Percentiles rank a stretch among this genome's conserved stretches.
These are phyloP conservation scores for Vanrija humicola DNA, from an alignment of 1,284 basidiomycete genomes.

Conservation along the genomic window DNA sequence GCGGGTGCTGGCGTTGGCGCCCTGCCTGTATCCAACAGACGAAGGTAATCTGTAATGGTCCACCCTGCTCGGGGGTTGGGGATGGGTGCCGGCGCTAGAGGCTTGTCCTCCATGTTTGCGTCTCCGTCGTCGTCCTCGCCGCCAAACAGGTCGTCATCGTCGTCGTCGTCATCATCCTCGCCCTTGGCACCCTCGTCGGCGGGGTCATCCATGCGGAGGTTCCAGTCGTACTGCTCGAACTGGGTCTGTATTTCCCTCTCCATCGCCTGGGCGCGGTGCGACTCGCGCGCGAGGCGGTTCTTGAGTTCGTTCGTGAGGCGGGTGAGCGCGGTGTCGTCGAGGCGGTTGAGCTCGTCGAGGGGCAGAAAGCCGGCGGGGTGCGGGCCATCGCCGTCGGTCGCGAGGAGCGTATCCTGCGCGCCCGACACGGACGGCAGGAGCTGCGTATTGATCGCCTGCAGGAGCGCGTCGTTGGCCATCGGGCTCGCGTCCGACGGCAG, in stretches of 20 bases:
- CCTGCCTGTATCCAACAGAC: constrained; percentile 33
- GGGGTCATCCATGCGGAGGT: constrained; percentile 22
- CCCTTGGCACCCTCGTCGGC: constrained; percentile 17
- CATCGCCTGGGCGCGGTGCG: constrained; percentile 19
- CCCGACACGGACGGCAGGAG: constrained; percentile 16
- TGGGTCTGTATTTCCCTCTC: constrained; percentile 23
- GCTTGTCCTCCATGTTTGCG: constrained; percentile 4
- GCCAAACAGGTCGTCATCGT: constrained; percentile 19
- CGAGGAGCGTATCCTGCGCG: constrained; percentile 7
- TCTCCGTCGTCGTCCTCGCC: constrained; percentile 19
- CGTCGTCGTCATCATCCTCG: constrained; percentile 16
- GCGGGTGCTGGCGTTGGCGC: not conserved
- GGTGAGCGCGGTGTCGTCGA: constrained; percentile 23
- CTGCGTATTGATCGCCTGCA: constrained; percentile 34
- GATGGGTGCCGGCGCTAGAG: not conserved
- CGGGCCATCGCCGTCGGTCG: not conserved
- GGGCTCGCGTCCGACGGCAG: constrained; percentile 23
- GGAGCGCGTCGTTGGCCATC: constrained; percentile 32
- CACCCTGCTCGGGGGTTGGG: constrained; percentile 31
- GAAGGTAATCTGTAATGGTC: constrained; percentile 32
- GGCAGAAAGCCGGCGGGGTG: constrained; percentile 3
- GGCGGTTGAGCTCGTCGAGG: constrained; percentile 13
- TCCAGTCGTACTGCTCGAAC: constrained; percentile 31
- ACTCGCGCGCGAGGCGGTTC: constrained; percentile 18
- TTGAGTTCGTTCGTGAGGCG: constrained; percentile 12